Base-by-base conservation (phyloP, 768 basidiomycete species). In the Hemileccinum rubropunctum region DNA sequence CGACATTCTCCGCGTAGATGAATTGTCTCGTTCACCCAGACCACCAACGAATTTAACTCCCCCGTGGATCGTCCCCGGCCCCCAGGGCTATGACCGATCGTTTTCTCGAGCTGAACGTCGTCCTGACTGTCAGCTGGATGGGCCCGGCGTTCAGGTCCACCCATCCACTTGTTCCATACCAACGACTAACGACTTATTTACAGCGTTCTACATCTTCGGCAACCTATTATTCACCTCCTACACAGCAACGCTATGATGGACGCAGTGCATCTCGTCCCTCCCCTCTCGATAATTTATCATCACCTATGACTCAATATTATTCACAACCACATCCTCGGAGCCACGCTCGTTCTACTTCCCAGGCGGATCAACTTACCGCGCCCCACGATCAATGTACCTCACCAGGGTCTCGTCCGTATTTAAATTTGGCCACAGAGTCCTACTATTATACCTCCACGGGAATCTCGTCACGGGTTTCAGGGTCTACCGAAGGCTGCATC, bases 51-150 rank as follows among this genome's bases (percentile, higher is more conserved):
- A 73, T 45, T 65, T 68, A 28, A 71, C 40, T 50, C 71, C 57
- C 70, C 76, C 47, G 52, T 82, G 57, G 75, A 75, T 56, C 71
- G 74, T 53, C 69, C 75, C 78, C 42, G 65, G 60, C 41, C 72
- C 77, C 37, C 60, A 58, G 26, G 59, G 34, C 47, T 52, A 53
- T 12, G 58, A 68, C 36, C 61, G 57, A 50, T 53, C 66, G 10
- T 58, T 47, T 56, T 42, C 59, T 33, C 63, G 63, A 41, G 52
- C 55, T 32, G 58, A 63, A 37, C 49, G 61, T 54, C 62, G 54
- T 52, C 59, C 45, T 39, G 66, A 62, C 46, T 20, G 61, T 53
- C 50, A 50, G 10, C 45, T 64, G 37, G 52, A 61, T 38, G 63
- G 66, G 10, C 68, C 68, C 20, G 62, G 64, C 34, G 53, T 70